Base-by-base conservation (phyloP, 2,329 filamentous ascomycete species). In the Fusarium cicatricum region DNA sequence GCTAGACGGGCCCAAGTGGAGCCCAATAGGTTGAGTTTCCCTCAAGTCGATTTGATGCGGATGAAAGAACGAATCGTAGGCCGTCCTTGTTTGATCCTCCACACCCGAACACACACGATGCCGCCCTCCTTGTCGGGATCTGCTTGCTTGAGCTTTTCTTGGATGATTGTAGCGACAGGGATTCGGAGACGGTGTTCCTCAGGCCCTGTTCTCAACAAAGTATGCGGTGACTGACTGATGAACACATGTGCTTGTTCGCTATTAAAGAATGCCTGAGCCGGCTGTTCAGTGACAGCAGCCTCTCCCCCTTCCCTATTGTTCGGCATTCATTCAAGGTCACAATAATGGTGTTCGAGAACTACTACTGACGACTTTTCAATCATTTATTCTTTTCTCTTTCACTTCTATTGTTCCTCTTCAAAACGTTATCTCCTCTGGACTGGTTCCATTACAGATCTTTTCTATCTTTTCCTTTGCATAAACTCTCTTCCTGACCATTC, bases 271-370 rank as follows among this genome's bases (percentile, higher is more conserved):
- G 49, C 52, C 15, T 45, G 41, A 26, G 57, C 64, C 55, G 36
- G 52, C 54, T 67, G 52, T 62, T 60, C 53, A 55, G 41, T 55
- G 54, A 55, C 52, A 58, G 33, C 52, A 45, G 40, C 36, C 38
- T 21, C 34, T n/a, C 52, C 55, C 55, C 55, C 37, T 41, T 58
- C 47, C 52, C 45, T 55, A 60, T 65, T 60, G 60, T 64, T 64
- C 57, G 50, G 31, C 50, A 47, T 55, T 60, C 54, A 66, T 64
- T 70, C 62, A 63, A 48, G 49, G 43, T 48, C 47, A 43, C 21
- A 49, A 70, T 65, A 71, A 71, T 71, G 66, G 45, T 71, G 60
- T 64, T 69, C 53, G 53, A 58, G 48, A 65, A 55, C 62, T 48
- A 58, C 48, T 31, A 58, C 50, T 64, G 52, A 69, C 54, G 44